These are phyloP conservation scores for Neltuma alba DNA, from an alignment of 306 rosid genomes.

Conservation along the genomic window DNA sequence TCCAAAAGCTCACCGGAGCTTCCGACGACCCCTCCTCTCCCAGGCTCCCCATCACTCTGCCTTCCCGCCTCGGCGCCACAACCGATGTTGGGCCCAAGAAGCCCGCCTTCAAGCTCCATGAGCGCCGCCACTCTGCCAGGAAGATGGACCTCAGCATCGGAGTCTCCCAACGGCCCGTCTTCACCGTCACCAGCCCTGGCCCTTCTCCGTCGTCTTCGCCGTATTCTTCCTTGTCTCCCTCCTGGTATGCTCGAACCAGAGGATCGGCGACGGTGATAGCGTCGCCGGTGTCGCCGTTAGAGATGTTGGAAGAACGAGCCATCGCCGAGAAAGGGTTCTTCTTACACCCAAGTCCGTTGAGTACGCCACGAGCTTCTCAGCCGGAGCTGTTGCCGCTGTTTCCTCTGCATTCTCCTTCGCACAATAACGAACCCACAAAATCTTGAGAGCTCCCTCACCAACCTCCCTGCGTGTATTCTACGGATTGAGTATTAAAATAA, in stretches of 20 bases:
- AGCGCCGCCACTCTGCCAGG: slow-evolving; percentile 66
- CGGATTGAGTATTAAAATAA: no score
- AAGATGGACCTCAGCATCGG: slow-evolving; percentile 68
- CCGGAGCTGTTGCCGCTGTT: slow-evolving; percentile 71
- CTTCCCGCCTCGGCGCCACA: slow-evolving; percentile 49
- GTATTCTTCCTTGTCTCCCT: neutral
- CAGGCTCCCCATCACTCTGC: slow-evolving; percentile 66
- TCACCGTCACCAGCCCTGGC: slow-evolving; percentile 14
- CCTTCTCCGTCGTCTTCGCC: neutral
- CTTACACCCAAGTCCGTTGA: slow-evolving; percentile 64
- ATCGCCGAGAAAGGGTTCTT: slow-evolving; percentile 77
- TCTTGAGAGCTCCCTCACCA: neutral
- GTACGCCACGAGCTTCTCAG: slow-evolving; percentile 54
- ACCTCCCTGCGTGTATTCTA: neutral
- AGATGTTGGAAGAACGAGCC: slow-evolving; percentile 55
- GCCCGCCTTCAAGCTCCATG: slow-evolving; percentile 77
- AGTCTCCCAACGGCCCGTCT: slow-evolving; percentile 20
- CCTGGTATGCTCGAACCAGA: neutral
- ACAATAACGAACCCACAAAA: neutral
- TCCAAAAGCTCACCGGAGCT: slow-evolving; percentile 85
- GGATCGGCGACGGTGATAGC: slow-evolving; percentile 34
- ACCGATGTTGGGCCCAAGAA: slow-evolving; percentile 54
- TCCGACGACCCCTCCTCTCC: slow-evolving; percentile 58
- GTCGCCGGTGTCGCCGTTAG: slow-evolving; percentile 82
- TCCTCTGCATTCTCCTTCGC: slow-evolving; percentile 73